phyloP scores from a whole-genome alignment of 2,329 filamentous ascomycete genomes.

The Arachnomyces sp. region DNA sequence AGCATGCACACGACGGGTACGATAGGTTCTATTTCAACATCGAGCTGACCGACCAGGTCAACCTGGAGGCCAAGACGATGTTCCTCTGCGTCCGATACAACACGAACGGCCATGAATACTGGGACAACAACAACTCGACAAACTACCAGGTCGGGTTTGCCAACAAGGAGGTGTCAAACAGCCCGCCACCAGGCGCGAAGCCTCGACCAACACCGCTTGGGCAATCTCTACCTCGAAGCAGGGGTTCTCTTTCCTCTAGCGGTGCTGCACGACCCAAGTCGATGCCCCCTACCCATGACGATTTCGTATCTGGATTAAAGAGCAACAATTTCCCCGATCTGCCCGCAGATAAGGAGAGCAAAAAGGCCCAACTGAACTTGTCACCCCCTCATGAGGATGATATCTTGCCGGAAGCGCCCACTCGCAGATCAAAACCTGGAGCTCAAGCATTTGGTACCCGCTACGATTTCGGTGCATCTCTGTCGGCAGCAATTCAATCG shows the following conservation, averaged over 20 bases:
- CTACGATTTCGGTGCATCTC: conserved; percentile 92
- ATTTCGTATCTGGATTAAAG: conserved; percentile 57
- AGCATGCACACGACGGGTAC: conserved; percentile 51
- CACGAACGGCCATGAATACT: conserved; percentile 76
- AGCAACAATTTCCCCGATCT: conserved; percentile 50
- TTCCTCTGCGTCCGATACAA: conserved; percentile 85
- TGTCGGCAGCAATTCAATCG: conserved; percentile 68
- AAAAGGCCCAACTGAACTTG: conserved; percentile 60
- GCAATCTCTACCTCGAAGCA: conserved; percentile 57
- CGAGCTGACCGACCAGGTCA: conserved; percentile 73
- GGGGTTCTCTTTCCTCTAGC: conserved; percentile 42
- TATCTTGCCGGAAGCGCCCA: conserved; percentile 51
- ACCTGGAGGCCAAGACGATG: conserved; percentile 85
- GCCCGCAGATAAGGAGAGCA: conserved; percentile 54
- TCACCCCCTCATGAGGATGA: conserved; percentile 60
- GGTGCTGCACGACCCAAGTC: conserved; percentile 42
- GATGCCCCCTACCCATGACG: conserved; percentile 53
- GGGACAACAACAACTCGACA: conserved; percentile 82
- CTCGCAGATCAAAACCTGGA: conserved; percentile 39
- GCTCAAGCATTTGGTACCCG: conserved; percentile 79
- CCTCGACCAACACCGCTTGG: conserved; percentile 35
- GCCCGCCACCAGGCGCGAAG: conserved; percentile 42
- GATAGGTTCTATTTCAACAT: conserved; percentile 94
- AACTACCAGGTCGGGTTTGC: conserved; percentile 95
- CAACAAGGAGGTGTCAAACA: conserved; percentile 62